Base-by-base conservation (phyloP, 495 filamentous ascomycete species). In the Penicillium goetzii region DNA sequence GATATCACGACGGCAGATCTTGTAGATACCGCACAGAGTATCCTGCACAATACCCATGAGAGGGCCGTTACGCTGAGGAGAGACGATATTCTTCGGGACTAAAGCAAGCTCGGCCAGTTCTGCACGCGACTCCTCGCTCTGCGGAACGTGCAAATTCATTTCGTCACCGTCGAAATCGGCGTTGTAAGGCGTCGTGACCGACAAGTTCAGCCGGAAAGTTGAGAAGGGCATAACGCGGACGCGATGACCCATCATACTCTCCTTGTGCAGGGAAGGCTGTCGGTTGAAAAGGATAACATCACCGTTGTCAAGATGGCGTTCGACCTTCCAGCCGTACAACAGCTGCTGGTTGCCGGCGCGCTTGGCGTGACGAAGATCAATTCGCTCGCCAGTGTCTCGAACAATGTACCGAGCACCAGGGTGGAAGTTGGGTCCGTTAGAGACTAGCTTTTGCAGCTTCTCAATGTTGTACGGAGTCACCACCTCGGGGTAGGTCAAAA, bases 1-100 rank as follows among this genome's bases (percentile, higher is more conserved):
- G 10, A 90, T 85, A 78, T 99, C 95, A 68, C 94, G 87, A 52
- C 95, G 90, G 67, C 90, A 94, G 66, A 99, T 87, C 79, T 98
- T 98, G 82, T 97, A 99, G 59, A 94, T 90, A 76, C 95, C 95
- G 68, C 92, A 94, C 56, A 99, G 81, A 40, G 95, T 96, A 74
- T 99, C 95, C 74, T 99, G 95, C 21, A 99, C 96, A 68, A 99
- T 99, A 85, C 95, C 95, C 95, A 99, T 99, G 53, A 99, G 86
- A 45, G 95, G 95, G 49, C 89, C 90, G 75, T 99, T 99, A 62
- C 93, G 89, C 77, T 99, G 95, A 19, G 95, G 96, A 9, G 95
- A 99, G 19, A 99, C 95, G 68, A 99, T 97, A 73, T 99, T 96
- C 62, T 93, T 83, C 8, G 95, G 95, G 52, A 99, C 95, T 86